Base-by-base conservation (phyloP, 495 filamentous ascomycete genomes). In the Talaromyces ruber region DNA sequence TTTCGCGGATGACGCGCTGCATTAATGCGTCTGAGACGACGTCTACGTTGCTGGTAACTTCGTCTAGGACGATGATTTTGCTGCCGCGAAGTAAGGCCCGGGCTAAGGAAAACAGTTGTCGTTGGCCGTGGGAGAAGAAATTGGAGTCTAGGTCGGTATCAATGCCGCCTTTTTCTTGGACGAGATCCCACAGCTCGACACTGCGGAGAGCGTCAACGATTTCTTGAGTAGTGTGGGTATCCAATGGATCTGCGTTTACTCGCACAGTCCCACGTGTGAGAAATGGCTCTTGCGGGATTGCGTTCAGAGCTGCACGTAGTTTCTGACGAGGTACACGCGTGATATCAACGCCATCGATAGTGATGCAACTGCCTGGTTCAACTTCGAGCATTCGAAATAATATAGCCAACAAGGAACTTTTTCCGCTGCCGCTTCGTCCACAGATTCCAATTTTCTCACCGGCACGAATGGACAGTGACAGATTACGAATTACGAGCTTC, bases 11-110 rank as follows among this genome's bases (percentile, higher is more conserved):
- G 53, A 83, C 87, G 12, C 86, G 81, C 72, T 96, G 91, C 65
- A 97, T 95, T 14, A 93, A 74, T 8, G 82, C 77, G 71, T 97
- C 92, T 0, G 90, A 94, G 47, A 86, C 83, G 85, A 91, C 91
- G 72, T 96, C 92, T 3, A 97, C 91, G 3, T 62, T 77, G 72
- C 74, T 77, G 9, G 74, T 79, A 3, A 72, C 69, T 65, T 80
- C 77, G 62, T 79, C 78, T 1, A 81, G 62, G n/a, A 79, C 69
- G n/a, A 79, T 28, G 7, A 80, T 68, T 11, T 67, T 73, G 29
- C 74, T 71, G 28, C 34, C 77, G 51, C 78, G 68, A 7, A 87
- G 66, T 3, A 87, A 65, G 0, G 81, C 85, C 3, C 83, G 73
- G 1, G 79, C 83, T 4, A 88, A 71, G 61, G 77, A 79, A 37